Base-by-base conservation (phyloP, 1,139 yeast genomes). In the Yamadazyma pseudoaaseri region DNA sequence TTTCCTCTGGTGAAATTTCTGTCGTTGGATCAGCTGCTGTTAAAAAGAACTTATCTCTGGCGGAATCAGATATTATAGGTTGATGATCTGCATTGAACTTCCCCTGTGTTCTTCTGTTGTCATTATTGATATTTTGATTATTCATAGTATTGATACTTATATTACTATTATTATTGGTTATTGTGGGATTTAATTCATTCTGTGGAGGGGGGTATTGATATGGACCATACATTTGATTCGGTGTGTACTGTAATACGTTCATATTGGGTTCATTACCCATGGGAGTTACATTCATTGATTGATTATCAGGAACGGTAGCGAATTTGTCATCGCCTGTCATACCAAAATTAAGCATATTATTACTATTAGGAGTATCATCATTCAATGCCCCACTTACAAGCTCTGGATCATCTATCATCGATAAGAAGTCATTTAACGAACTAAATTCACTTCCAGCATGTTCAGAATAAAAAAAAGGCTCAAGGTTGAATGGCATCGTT, bases 1-100 rank as follows among this genome's bases (percentile, higher is more conserved):
- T 73, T 52, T 90, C 97, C 55, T 90, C 97, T 0, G 97, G 97
- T 0, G 96, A 86, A 26, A 86, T 84, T 49, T 87, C 96, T 0
- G 94, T 87, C 0, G 96, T 85, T 1, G 98, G 98, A 54, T 92
- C 97, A 0, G 97, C 97, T 0, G 98, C 97, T 0, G 97, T 90
- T 35, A 92, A 65, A 63, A 92, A 90, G 60, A 92, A 92, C 60
- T 89, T 89, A 55, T 90, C 97, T 45, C 90, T 73, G 1, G 96
- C 96, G 2, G 94, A 81, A 45, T 82, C 92, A 0, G 86, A 79
- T 7, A 80, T 70, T 23, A 72, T 69, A 0, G 82, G 81, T 32
- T 62, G 69, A 38, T 62, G 63, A 7, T 38, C 26, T 6, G 25
- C 13, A 10, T 9, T 9, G 8, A 9, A 9, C 6, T 7, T n/a